Percentiles rank a stretch among this genome's conserved stretches.
Evolutionary conservation across 2,329 filamentous ascomycete species (phyloP).

Genomic region (Cordyceps farinosa): DNA sequence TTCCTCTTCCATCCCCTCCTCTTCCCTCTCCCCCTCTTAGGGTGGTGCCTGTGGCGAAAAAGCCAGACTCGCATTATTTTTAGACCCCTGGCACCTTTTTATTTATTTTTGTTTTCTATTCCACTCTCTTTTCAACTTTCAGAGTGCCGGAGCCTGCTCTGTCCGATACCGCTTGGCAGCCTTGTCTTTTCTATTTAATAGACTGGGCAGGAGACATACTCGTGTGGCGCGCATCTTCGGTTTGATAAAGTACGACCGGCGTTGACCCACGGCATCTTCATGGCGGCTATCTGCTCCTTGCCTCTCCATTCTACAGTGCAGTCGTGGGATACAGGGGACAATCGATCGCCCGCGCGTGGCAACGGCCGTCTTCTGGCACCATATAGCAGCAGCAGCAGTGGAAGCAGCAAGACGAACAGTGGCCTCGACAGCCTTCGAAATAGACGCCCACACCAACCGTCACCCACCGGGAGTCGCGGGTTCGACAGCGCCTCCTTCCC

Average conservation of each 20-base stretch:
- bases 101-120: background rate
- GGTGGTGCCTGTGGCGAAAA: background rate
- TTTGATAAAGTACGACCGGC: background rate
- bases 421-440: background rate
- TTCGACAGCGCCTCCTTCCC: background rate
- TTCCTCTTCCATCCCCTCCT: background rate
- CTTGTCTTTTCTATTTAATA: background rate
- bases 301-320: background rate
- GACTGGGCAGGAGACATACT: background rate
- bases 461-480: background rate
- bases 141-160: background rate
- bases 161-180: background rate
- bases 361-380: background rate
- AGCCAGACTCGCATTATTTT: background rate
- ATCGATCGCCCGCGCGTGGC: background rate
- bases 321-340: background rate
- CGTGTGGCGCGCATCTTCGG: background rate
- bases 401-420: background rate
- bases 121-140: background rate
- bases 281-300: background rate
- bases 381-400: background rate
- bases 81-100: background rate
- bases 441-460: background rate
- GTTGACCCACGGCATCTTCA: background rate
- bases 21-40: background rate